Conservation (phyloP, 306 rosid genomes). For the Lotus japonicus region DNA sequence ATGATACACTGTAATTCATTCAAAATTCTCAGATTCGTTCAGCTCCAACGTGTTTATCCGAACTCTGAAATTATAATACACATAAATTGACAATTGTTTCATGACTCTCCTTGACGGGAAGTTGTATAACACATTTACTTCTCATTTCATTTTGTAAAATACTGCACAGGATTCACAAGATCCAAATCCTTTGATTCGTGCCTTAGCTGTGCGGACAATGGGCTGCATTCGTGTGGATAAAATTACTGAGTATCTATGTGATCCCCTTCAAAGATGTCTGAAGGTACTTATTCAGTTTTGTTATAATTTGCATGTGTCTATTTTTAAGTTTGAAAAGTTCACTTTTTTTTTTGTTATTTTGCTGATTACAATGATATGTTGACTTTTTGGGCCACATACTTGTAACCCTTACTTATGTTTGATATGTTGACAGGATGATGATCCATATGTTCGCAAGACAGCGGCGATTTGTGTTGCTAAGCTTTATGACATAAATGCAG, state of each 20-base stretch:
- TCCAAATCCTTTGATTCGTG: slow-evolving; percentile 97
- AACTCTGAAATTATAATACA: not conserved
- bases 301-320: not conserved
- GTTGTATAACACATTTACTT: not conserved
- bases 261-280: slow-evolving; percentile 98
- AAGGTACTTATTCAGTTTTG: slow-evolving; percentile 49
- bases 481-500: slow-evolving; percentile 97
- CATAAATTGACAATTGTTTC: not conserved
- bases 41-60: no score
- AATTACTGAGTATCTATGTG: slow-evolving; percentile 96
- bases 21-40: not conserved
- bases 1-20: not conserved
- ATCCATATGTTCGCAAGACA: slow-evolving; percentile 98
- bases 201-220: slow-evolving; percentile 98
- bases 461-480: slow-evolving; percentile 99
- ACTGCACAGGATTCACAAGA: slow-evolving; percentile 91
- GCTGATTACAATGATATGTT: not conserved
- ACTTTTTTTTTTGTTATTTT: slow-evolving; percentile 5
- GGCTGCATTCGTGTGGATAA: slow-evolving; percentile 99
- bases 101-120: not conserved
- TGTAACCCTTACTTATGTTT: slow-evolving; percentile 13
- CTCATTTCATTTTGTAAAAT: slow-evolving; percentile 15
- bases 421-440: slow-evolving; percentile 77
- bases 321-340: not conserved
- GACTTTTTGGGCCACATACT: not conserved